Percentiles rank a stretch among this genome's conserved stretches.
Evolutionary conservation across 2,329 filamentous ascomycete species (phyloP).

Genomic region (Chaetothyriales sp.): DNA sequence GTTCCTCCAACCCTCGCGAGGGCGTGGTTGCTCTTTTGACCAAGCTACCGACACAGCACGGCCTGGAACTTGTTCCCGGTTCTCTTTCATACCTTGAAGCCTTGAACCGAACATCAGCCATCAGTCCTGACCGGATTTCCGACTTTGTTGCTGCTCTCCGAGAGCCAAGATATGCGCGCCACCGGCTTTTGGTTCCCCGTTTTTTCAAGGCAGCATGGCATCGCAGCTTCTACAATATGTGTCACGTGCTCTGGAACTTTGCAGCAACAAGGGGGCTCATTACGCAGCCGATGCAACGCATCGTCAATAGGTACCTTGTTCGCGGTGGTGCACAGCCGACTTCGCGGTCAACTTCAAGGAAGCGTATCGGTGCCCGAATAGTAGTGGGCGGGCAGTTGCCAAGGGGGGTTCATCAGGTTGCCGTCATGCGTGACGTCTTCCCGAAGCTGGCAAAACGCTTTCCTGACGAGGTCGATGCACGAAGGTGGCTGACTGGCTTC

Average conservation of each 20-base stretch:
- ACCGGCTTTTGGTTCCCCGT: not conserved
- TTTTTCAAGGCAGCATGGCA: constrained; percentile 30
- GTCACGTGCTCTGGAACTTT: constrained; percentile 34
- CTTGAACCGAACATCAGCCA: not conserved
- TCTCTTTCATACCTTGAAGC: not conserved
- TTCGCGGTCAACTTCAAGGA: constrained; percentile 5
- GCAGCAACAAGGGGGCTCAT: constrained; percentile 27
- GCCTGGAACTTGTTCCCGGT: not conserved
- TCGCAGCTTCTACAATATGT: constrained; percentile 26
- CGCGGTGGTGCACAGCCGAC: constrained; percentile 13
- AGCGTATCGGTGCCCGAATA: not conserved
- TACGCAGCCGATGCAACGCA: constrained; percentile 22
- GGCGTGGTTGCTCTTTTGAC: not conserved
- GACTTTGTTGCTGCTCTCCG: not conserved
- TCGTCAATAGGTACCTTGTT: constrained; percentile 21
- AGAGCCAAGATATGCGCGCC: not conserved
- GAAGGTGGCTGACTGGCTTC: constrained; percentile 4
- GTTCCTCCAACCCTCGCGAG: not conserved
- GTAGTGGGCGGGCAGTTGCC: constrained; percentile 14
- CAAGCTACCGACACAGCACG: not conserved
- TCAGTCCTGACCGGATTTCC: not conserved
- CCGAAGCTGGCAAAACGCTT: constrained; percentile 14
- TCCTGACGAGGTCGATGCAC: constrained; percentile 17
- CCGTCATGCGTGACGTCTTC: constrained; percentile 4
- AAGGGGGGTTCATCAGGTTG: constrained; percentile 19